These are phyloP conservation scores for Lactifluus pinguis DNA, from an alignment of 768 basidiomycete species.

Conservation along the genomic window DNA sequence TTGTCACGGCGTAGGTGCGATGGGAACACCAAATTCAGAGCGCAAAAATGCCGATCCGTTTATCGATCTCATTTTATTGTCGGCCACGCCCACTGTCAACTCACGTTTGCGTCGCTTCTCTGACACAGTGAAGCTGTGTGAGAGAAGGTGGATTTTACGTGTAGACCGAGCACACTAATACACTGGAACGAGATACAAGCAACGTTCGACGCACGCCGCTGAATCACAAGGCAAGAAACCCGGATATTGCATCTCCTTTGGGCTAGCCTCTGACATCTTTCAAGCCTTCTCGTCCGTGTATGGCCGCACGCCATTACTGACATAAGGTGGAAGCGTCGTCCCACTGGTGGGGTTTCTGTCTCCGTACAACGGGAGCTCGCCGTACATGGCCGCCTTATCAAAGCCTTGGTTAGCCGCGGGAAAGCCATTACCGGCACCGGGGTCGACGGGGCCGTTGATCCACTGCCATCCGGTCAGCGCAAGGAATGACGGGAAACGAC, in stretches of 20 bases:
- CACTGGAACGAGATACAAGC: background rate
- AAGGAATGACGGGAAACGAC: background rate
- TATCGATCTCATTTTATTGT: too few species aligned
- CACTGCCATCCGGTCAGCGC: slow-evolving; percentile 25
- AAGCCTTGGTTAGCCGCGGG: slow-evolving; percentile 6
- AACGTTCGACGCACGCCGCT: background rate
- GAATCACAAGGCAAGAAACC: background rate
- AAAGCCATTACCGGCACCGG: background rate
- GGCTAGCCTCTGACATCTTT: slow-evolving; percentile 20
- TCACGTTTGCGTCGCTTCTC: too few species aligned
- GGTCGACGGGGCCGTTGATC: slow-evolving; percentile 32
- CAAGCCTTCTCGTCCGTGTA: slow-evolving; percentile 25
- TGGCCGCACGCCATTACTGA: slow-evolving; percentile 17
- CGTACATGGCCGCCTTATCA: slow-evolving; percentile 27
- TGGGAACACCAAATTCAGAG: too few species aligned
- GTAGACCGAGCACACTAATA: background rate
- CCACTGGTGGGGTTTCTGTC: slow-evolving; percentile 26
- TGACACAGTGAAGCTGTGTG: background rate
- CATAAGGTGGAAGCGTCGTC: slow-evolving; percentile 21
- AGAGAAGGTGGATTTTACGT: background rate
- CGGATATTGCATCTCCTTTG: background rate
- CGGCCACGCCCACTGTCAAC: too few species aligned
- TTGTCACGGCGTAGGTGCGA: too few species aligned
- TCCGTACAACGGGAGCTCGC: slow-evolving; percentile 35
- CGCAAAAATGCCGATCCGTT: too few species aligned